Evolutionary conservation across 225 moss, liverwort and hornwort genomes (phyloP), one percentile per base, ranked within the genome.

Genomic region (Sphagnum contortum): DNA sequence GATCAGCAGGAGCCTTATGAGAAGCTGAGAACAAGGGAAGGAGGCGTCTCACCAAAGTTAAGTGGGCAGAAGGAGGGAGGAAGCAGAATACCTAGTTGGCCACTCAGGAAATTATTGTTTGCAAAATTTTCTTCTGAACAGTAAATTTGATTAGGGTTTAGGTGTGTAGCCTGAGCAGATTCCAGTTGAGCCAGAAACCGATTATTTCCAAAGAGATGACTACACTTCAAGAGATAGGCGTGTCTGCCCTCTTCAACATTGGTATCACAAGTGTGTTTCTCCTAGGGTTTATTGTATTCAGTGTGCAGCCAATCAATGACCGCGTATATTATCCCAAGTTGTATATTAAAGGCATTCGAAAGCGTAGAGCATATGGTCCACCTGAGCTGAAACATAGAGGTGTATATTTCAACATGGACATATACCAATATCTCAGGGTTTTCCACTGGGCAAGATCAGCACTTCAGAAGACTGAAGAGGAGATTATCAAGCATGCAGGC

Each of bases 291-390:
- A 81, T 87, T 60, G 45, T 94, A 13, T 70, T 89, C 64, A 83
- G 90, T 52, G 54, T 91, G 46, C 94, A 94, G 60, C 91, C 89
- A 0, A 76, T 87, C 52, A 91, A 94, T 77, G 94, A 82, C 6
- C 77, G 87, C 45, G 90, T 91, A 3, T 94, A 83, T 67, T 77
- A 81, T 60, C 75, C 91, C 57, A 94, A 94, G 69, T 72, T 81
- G 61, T 91, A 91, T 60, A 78, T 91, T 78, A 85, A 68, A 68
- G 89, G 82, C 47, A 65, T 70, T 45, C 78, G 87, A 59, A 85
- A 86, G 73, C 48, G 73, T 2, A 73, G 82, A 47, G 71, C 74
- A 5, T 50, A 80, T 13, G 71, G 63, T 48, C 56, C 75, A 48
- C 69, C 70, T 54, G 69, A 77, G 65, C 66, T 82, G 52, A 76